These are phyloP conservation scores for Colletotrichum zoysiae DNA, from an alignment of 2,329 filamentous ascomycete genomes.

Conservation along the genomic window DNA sequence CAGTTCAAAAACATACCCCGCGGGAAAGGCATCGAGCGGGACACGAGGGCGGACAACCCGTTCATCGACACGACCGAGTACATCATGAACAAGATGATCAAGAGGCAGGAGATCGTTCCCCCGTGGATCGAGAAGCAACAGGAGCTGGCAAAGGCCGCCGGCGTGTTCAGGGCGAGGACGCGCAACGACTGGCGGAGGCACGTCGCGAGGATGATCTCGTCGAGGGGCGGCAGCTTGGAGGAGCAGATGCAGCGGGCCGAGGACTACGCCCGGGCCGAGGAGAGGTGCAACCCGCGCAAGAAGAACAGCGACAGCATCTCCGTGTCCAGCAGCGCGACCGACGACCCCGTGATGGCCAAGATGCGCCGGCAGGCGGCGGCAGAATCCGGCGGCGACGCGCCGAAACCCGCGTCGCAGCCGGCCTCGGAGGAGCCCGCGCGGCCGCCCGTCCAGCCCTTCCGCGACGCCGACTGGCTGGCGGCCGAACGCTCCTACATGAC, in stretches of 20 bases:
- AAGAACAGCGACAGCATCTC: slow-evolving; percentile 60
- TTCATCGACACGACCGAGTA: slow-evolving; percentile 98
- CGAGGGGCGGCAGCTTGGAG: slow-evolving; percentile 79
- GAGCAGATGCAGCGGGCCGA: slow-evolving; percentile 79
- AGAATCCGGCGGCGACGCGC: neutral
- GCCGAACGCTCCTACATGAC: slow-evolving; percentile 81
- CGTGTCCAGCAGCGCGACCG: slow-evolving; percentile 60
- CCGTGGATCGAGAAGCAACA: slow-evolving; percentile 99
- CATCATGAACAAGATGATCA: slow-evolving; percentile 98
- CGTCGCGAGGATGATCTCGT: slow-evolving; percentile 82
- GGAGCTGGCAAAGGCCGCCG: slow-evolving; percentile 78
- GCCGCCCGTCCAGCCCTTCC: slow-evolving; percentile 72
- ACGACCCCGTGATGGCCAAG: slow-evolving; percentile 63
- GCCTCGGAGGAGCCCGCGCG: slow-evolving; percentile 14
- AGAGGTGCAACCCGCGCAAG: slow-evolving; percentile 69
- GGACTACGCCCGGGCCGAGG: slow-evolving; percentile 82
- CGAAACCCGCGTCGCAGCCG: slow-evolving; percentile 15
- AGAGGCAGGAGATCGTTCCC: slow-evolving; percentile 93
- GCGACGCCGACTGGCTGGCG: slow-evolving; percentile 81
- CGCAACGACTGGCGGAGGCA: slow-evolving; percentile 88
- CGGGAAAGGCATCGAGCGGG: slow-evolving; percentile 84
- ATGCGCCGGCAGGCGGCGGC: slow-evolving; percentile 50
- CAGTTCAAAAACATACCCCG: slow-evolving; percentile 88
- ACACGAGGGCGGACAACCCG: slow-evolving; percentile 84
- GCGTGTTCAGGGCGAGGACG: slow-evolving; percentile 79